Evolutionary conservation across 2,329 filamentous ascomycete genomes (phyloP).

Genomic region (Aspergillus vadensis): DNA sequence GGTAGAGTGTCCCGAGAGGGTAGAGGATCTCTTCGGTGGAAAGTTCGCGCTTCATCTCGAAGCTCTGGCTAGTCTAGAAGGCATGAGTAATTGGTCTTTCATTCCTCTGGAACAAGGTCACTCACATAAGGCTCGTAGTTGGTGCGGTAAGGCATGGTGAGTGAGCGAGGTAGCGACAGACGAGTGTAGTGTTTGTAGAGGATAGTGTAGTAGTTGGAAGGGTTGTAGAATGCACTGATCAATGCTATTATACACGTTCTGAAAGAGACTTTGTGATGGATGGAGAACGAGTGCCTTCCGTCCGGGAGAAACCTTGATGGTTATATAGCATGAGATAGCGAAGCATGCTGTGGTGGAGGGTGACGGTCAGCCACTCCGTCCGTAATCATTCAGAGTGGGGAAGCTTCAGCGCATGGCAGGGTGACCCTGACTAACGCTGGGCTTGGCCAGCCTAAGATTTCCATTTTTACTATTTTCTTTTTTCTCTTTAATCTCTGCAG

Average conservation of each 20-base stretch:
- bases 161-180: neutral
- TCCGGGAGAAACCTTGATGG: slow-evolving; percentile 19
- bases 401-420: slow-evolving; percentile 18
- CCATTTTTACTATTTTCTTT: slow-evolving; percentile 6
- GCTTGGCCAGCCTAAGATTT: neutral
- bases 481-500: slow-evolving; percentile 7
- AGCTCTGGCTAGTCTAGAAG: slow-evolving; percentile 28
- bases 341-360: slow-evolving; percentile 15
- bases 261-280: slow-evolving; percentile 8
- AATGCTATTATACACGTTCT: slow-evolving; percentile 5
- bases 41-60: slow-evolving; percentile 30
- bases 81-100: slow-evolving; percentile 9
- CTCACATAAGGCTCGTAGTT: slow-evolving; percentile 45
- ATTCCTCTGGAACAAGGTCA: slow-evolving; percentile 11
- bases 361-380: slow-evolving; percentile 8
- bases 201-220: neutral
- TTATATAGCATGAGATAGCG: slow-evolving; percentile 20
- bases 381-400: slow-evolving; percentile 11
- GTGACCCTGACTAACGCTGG: slow-evolving; percentile 12
- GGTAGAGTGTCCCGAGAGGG: slow-evolving; percentile 38
- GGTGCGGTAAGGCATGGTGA: slow-evolving; percentile 41
- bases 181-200: neutral
- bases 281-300: slow-evolving; percentile 9
- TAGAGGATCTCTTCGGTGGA: slow-evolving; percentile 35
- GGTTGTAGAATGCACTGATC: neutral